Evolutionary conservation across 441 rosid genomes (phyloP).

Genomic region (Manihot esculenta): DNA sequence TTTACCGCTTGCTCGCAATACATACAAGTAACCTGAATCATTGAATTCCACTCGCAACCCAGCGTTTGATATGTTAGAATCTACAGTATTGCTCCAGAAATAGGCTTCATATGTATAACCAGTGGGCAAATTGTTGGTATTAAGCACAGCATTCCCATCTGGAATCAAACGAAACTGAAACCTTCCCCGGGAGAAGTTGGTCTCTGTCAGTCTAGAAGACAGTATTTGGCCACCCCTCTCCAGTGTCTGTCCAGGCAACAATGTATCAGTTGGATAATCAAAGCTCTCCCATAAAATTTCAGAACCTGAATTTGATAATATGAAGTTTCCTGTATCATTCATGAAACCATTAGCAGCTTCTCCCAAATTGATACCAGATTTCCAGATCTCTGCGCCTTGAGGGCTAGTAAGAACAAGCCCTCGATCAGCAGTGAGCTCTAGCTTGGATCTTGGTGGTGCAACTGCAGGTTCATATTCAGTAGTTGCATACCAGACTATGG

Average conservation of each 20-base stretch:
- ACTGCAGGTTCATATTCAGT: slow-evolving; percentile 20
- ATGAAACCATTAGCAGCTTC: slow-evolving; percentile 1
- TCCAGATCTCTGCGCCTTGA: slow-evolving; percentile 29
- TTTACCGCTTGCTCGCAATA: slow-evolving; percentile 3
- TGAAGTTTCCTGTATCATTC: too few relatives aligned
- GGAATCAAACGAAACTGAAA: slow-evolving; percentile 29
- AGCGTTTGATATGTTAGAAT: slow-evolving; percentile 10
- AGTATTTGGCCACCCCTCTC: not conserved
- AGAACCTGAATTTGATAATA: too few relatives aligned
- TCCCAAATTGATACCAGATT: not conserved
- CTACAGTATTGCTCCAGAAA: not conserved
- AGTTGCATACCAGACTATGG: slow-evolving; percentile 39
- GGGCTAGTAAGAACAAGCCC: slow-evolving; percentile 3
- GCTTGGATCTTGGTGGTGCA: slow-evolving; percentile 32
- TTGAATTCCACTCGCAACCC: slow-evolving; percentile 16
- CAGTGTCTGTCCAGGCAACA: slow-evolving; percentile 26
- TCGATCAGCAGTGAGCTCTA: slow-evolving; percentile 26
- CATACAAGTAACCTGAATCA: not conserved
- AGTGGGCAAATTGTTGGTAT: slow-evolving; percentile 17
- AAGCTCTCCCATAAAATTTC: too few relatives aligned
- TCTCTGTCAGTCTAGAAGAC: slow-evolving; percentile 18
- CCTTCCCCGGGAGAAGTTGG: slow-evolving; percentile 34
- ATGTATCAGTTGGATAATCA: too few relatives aligned
- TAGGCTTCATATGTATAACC: slow-evolving; percentile 13
- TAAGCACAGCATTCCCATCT: slow-evolving; percentile 32